A percentile compares a stretch with the other conserved stretches of the same genome.
These are phyloP conservation scores for Takashimella koratensis DNA, from an alignment of 1,284 basidiomycete genomes.

Conservation along the genomic window DNA sequence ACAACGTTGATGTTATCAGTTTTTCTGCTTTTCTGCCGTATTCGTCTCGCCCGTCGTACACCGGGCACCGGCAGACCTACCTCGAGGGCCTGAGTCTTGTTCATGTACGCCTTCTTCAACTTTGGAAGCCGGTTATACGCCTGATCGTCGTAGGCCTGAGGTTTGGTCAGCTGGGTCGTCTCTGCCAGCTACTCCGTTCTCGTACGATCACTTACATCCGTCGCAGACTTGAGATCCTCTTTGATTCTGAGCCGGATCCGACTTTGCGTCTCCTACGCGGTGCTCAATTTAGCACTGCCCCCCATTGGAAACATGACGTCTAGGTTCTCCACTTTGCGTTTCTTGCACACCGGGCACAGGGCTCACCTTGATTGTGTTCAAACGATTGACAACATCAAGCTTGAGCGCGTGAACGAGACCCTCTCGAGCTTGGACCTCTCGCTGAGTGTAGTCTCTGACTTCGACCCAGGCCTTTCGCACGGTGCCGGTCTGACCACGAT, in stretches of 20 bases:
- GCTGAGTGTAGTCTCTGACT: conserved; percentile 73
- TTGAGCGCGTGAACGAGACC: conserved; percentile 68
- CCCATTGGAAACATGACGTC: no score
- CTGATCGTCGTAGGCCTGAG: conserved; percentile 67
- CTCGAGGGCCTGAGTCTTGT: conserved; percentile 78
- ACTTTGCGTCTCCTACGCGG: conserved; percentile 74
- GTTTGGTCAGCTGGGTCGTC: neutral
- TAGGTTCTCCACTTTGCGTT: no score
- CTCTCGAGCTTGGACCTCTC: conserved; percentile 75
- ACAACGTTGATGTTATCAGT: no score
- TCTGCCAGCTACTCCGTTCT: neutral
- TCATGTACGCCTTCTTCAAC: conserved; percentile 69
- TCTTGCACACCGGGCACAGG: no score
- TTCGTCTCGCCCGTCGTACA: no score
- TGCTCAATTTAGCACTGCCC: no score
- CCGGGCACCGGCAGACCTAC: no score
- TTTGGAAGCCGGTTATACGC: conserved; percentile 69
- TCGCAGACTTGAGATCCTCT: conserved; percentile 76
- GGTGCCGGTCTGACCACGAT: conserved; percentile 60
- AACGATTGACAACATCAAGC: conserved; percentile 66
- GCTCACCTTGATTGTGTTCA: conserved; percentile 64
- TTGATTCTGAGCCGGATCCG: conserved; percentile 82
- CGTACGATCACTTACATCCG: conserved; percentile 32
- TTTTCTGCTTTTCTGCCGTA: no score
- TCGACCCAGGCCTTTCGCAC: conserved; percentile 70